Conservation (phyloP, 139 green algal species). For the Chlorella sp. region DNA sequence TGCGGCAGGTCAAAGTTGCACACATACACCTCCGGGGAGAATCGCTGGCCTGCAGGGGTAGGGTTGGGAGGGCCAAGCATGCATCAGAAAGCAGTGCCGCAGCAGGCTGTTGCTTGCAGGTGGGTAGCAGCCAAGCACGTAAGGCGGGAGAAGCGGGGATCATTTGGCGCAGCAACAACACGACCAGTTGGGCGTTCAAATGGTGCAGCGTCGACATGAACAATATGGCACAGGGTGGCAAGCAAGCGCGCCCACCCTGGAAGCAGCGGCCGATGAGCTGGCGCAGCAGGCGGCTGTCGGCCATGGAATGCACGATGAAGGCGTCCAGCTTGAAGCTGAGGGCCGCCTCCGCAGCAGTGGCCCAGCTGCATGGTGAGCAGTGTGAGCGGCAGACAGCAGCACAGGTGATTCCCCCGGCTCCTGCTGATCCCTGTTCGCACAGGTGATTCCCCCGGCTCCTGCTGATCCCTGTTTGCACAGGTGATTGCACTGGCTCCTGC, state of each 20-base stretch:
- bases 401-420: background rate
- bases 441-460: background rate
- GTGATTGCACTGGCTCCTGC: background rate
- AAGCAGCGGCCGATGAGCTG: conserved; percentile 6
- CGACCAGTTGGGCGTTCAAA: too few species aligned
- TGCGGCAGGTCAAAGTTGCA: conserved; percentile 38
- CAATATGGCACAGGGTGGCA: too few species aligned
- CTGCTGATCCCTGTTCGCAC: too few species aligned
- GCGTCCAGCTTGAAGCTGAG: conserved; percentile 25
- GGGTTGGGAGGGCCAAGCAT: too few species aligned
- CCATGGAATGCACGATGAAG: conserved; percentile 44
- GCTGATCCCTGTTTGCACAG: too few species aligned
- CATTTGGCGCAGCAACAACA: too few species aligned
- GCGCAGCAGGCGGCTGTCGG: conserved; percentile 40
- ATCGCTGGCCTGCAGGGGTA: background rate
- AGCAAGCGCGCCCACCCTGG: too few species aligned
- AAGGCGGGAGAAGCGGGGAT: too few species aligned
- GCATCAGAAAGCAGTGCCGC: too few species aligned
- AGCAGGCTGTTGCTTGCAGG: too few species aligned
- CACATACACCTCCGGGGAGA: conserved; percentile 28
- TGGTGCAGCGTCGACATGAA: background rate
- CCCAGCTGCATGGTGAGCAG: conserved; percentile 14
- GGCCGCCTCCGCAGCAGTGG: conserved; percentile 26
- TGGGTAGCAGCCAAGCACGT: too few species aligned
- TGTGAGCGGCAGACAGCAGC: background rate